Evolutionary conservation across 2,329 filamentous ascomycete genomes (phyloP), one percentile per base, ranked within the genome.

Genomic region (Fusarium siculi): DNA sequence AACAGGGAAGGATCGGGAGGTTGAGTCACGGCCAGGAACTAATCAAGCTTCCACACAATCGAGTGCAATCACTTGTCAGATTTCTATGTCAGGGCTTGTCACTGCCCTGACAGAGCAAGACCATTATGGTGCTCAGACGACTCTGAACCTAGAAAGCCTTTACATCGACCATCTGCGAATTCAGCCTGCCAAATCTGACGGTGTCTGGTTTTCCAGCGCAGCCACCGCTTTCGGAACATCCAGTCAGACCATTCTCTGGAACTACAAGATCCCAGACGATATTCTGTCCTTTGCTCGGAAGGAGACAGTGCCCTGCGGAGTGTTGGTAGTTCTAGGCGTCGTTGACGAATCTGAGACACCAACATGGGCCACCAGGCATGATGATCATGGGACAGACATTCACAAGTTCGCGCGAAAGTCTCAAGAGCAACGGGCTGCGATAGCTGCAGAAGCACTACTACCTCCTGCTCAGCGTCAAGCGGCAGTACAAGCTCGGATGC

Each of bases 161-260:
- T 83, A 84, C 70, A 84, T 87, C 56, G 84, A 87, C 10, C 86
- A 88, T 71, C 76, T 88, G 12, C 83, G 83, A 10, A 68, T 83
- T 40, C 80, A 79, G 40, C 50, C 72, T 15, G 75, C 63, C 28
- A 80, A 74, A 34, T 81, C 79, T 2, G 80, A 82, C 36, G 87
- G 87, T 14, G 79, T 84, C 15, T 91, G 89, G 89, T 91, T 91
- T 70, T 87, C 88, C 34, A 86, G 84, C 66, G 85, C 85, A 4
- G 84, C 84, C 2, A 91, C 89, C 2, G 89, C 89, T 1, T 86
- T 87, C 65, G 86, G 87, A 25, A 88, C 87, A 3, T 83, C 85
- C 0, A 86, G 83, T 55, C 84, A 87, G 72, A 90, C 88, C 2
- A 83, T 90, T 15, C 82, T 91, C 6, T 91, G 89, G 89, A 88